phyloP scores from a whole-genome alignment of 768 basidiomycete genomes.

The Termitomyces sp. region DNA sequence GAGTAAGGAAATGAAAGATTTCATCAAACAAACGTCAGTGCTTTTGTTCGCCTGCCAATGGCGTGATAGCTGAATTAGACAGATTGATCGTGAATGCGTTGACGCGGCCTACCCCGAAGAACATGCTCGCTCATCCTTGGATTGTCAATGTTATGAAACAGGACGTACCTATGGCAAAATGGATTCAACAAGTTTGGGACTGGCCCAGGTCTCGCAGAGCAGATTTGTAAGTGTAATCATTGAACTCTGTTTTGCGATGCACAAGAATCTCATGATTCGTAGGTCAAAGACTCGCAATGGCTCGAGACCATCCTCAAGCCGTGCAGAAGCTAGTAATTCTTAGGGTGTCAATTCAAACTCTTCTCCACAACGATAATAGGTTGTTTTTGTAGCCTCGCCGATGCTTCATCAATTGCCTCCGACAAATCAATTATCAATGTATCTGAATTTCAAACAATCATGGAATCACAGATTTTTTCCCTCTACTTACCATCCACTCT shows the following conservation, averaged over 20 bases:
- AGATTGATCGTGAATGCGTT: slow-evolving; percentile 52
- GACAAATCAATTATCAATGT: background rate
- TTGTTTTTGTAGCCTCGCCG: background rate
- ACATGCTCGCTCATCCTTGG: slow-evolving; percentile 84
- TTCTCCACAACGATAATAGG: slow-evolving; percentile 9
- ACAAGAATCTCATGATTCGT: background rate
- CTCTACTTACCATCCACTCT: background rate
- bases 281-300: slow-evolving; percentile 25
- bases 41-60: background rate
- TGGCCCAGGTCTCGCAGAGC: slow-evolving; percentile 55
- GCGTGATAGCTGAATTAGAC: slow-evolving; percentile 2
- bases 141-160: slow-evolving; percentile 70
- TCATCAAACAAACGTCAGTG: slow-evolving; percentile 78
- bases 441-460: background rate
- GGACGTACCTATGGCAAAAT: slow-evolving; percentile 85
- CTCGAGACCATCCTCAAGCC: slow-evolving; percentile 17
- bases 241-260: background rate
- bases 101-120: slow-evolving; percentile 73
- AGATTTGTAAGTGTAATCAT: slow-evolving; percentile 36
- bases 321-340: slow-evolving; percentile 11
- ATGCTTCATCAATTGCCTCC: background rate
- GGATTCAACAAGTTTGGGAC: slow-evolving; percentile 83
- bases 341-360: slow-evolving; percentile 10
- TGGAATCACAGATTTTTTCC: slow-evolving; percentile 3
- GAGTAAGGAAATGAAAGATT: slow-evolving; percentile 87